Base-by-base conservation (phyloP, 768 basidiomycete species). In the Dioszegia hungarica region DNA sequence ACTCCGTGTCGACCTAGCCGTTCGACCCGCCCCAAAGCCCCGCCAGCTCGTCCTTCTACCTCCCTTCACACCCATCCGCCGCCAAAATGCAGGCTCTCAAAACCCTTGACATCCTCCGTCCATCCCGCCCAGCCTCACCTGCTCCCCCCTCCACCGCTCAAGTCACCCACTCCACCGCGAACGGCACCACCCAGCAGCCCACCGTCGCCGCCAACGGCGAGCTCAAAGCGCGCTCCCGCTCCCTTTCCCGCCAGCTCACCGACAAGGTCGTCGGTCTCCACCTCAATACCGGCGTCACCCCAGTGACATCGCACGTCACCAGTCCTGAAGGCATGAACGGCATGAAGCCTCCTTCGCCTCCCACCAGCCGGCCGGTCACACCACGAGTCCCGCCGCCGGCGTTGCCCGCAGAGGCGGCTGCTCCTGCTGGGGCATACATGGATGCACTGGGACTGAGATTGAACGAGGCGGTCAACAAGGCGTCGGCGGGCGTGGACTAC, bases 381-480 rank as follows among this genome's bases (percentile, higher is more conserved):
- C 72, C 70, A 44, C 57, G 66, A 10, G 24, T 59, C 34, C 37
- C 62, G 22, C 31, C 59, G 25, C 56, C 53, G 15, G 41, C 56
- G n/a, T 54, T 62, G n/a, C 57, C 63, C 25, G 51, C 39, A 28
- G 48, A 48, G 17, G 54, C 24, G 15, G 44, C 63, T 12, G 60
- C 61, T 22, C 65, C 60, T 22, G 62, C 55, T 34, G 62, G 52
- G 8, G 73, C 67, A 2, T 67, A 71, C 54, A 76, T 76, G 64
- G 75, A 76, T 54, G 73, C 67, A 31, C 61, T 76, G 14, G 70
- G 72, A 5, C 53, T 74, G 11, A 56, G 73, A 31, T 60, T 76
- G 19, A 74, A 70, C 50, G 75, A 76, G 57, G 53, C 59, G 5
- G 75, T 76, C 56, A 76, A 76, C 62, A 72, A 67, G 57, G 67